Conservation (phyloP, 305 asterid species). For the Solanum hybrid region DNA sequence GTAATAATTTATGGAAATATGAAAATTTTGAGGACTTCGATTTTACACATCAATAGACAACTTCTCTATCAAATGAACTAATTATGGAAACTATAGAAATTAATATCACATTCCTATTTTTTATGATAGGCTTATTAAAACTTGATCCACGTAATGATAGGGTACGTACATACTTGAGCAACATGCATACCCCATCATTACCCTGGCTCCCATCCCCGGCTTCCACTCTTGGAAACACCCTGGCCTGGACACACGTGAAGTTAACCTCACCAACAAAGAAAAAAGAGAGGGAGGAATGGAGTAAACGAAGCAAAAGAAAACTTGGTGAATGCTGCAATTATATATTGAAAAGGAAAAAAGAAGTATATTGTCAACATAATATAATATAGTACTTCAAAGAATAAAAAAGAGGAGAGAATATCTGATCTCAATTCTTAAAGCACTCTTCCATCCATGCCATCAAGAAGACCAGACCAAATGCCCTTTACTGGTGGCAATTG, state of each 20-base stretch:
- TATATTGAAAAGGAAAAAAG: background rate
- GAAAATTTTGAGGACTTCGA: background rate
- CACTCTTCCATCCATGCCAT: constrained; percentile 98
- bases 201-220: background rate
- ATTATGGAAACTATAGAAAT: background rate
- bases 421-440: constrained; percentile 17
- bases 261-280: background rate
- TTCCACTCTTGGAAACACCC: background rate
- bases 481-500: constrained; percentile 88
- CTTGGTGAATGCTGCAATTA: background rate
- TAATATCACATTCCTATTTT: background rate
- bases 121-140: background rate
- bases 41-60: background rate
- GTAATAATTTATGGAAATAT: background rate
- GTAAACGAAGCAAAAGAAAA: background rate
- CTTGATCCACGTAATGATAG: background rate
- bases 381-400: background rate
- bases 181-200: background rate
- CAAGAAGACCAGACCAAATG: constrained; percentile 87
- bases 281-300: background rate
- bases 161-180: background rate
- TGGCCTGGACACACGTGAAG: background rate
- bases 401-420: background rate
- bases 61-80: background rate
- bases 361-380: background rate